Conservation (phyloP, 495 filamentous ascomycete species). For the Lasiosphaeria miniovina region DNA sequence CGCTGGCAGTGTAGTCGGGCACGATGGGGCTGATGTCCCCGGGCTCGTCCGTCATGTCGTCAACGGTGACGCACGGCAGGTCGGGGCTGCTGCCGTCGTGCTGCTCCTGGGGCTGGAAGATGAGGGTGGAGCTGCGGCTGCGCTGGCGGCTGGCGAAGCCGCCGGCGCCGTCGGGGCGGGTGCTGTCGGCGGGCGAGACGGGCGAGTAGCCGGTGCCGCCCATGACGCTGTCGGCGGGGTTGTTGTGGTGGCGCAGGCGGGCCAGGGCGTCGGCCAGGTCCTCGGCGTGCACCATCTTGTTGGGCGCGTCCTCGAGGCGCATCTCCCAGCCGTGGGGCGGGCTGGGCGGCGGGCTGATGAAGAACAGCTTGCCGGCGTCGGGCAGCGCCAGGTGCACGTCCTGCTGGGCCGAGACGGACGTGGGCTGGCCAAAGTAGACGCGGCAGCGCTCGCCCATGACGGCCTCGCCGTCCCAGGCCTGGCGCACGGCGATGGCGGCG, state of each 20-base stretch:
- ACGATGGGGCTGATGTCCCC: slow-evolving; percentile 39
- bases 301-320: slow-evolving; percentile 84
- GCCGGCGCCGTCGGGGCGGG: slow-evolving; percentile 1
- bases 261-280: slow-evolving; percentile 81
- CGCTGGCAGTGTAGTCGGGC: slow-evolving; percentile 30
- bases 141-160: slow-evolving; percentile 19
- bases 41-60: slow-evolving; percentile 72
- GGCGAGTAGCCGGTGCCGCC: slow-evolving; percentile 17
- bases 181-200: slow-evolving; percentile 33
- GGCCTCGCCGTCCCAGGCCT: slow-evolving; percentile 65
- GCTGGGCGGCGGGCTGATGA: slow-evolving; percentile 89
- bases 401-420: slow-evolving; percentile 41
- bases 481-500: slow-evolving; percentile 69
- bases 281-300: slow-evolving; percentile 87
- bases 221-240: slow-evolving; percentile 20
- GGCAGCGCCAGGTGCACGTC: slow-evolving; percentile 71
- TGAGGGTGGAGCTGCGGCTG: slow-evolving; percentile 43
- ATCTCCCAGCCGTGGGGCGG: slow-evolving; percentile 94
- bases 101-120: slow-evolving; percentile 52
- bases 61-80: slow-evolving; percentile 85
- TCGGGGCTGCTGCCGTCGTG: slow-evolving; percentile 71
- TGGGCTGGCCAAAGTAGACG: slow-evolving; percentile 86
- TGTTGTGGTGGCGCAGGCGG: slow-evolving; percentile 52
- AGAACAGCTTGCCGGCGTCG: slow-evolving; percentile 87
- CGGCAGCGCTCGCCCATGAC: slow-evolving; percentile 68